Evolutionary conservation across 768 basidiomycete species (phyloP), one percentile per base, ranked within the genome.

Genomic region (Strobilomyces confusus): DNA sequence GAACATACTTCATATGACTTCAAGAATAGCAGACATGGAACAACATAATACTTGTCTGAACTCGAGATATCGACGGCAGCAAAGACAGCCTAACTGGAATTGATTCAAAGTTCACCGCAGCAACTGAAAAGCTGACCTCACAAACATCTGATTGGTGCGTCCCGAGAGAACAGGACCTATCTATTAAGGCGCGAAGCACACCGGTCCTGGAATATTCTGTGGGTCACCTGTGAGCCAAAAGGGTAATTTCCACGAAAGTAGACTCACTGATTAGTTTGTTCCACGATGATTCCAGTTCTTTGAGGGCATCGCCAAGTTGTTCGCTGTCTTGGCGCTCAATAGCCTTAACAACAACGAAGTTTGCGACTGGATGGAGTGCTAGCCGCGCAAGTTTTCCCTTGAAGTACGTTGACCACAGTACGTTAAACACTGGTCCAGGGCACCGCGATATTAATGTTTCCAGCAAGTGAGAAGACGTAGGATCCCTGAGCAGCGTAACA

Each of bases 291-390:
- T 73, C 68, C 32, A 94, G 73, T 62, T 93, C 90, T n/a, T 69
- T 60, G 42, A 84, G 77, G 15, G 81, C 75, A 6, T 71, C 74
- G 1, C 68, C 66, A 32, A 98, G 65, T 55, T 88, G 82, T 5
- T 72, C 70, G 17, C 69, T 73, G n/a, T 79, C 73, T 13, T 84
- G 67, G 43, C 90, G 76, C 46, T 82, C 81, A 25, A 95, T 58
- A 1, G 86, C 89, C 66, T 84, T 87, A 1, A 94, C 87, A 5
- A 94, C 76, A 20, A 98, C 94, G 62, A 93, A 99, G 65, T 98
- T 99, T 13, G 91, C 93, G 2, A 95, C 89, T 3, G 95, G 92
- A 69, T 99, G 95, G 19, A 79, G 74, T 17, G 88, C 84, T 26
- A 97, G 74, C 52, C 86, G 80, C 4, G 78, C 70, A 34, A 97